Percentiles rank a stretch among this genome's conserved stretches.
phyloP scores from a whole-genome alignment of 1,284 basidiomycete species.

The Anthracocystis walkeri region DNA sequence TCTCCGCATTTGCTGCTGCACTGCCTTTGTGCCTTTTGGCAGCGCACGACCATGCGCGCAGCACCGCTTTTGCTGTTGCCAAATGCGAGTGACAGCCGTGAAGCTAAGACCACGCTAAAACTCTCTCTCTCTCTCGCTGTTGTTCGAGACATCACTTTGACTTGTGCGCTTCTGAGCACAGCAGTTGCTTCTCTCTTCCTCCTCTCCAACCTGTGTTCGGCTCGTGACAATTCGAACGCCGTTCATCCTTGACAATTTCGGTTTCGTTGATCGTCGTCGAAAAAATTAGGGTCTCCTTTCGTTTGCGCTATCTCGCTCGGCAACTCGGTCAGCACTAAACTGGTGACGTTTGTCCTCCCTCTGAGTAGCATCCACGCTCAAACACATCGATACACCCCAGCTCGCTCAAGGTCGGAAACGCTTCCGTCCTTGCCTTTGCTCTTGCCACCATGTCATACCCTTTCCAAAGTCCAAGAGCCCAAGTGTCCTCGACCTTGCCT shows the following conservation, averaged over 20 bases:
- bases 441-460: constrained; percentile 43
- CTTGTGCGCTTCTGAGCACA: too few relatives aligned
- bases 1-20: constrained; percentile 3
- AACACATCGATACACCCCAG: neutral
- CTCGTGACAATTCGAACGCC: neutral
- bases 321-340: constrained; percentile 2
- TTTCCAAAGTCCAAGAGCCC: constrained; percentile 39
- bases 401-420: neutral
- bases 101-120: too few relatives aligned
- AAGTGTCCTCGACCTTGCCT: constrained; percentile 30
- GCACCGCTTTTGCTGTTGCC: neutral
- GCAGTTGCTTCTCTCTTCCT: too few relatives aligned
- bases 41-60: constrained; percentile 3
- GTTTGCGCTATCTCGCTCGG: constrained; percentile 14
- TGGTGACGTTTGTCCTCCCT: constrained; percentile 2
- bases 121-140: too few relatives aligned
- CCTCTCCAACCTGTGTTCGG: neutral
- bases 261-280: constrained; percentile 3
- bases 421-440: constrained; percentile 8
- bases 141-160: too few relatives aligned
- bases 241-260: neutral
- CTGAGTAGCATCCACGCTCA: neutral
- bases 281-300: neutral
- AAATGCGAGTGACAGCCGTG: too few relatives aligned
- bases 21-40: neutral